A percentile compares a stretch with the other conserved stretches of the same genome.
phyloP scores from a whole-genome alignment of 2,329 filamentous ascomycete genomes.

The Ascochyta fabae region DNA sequence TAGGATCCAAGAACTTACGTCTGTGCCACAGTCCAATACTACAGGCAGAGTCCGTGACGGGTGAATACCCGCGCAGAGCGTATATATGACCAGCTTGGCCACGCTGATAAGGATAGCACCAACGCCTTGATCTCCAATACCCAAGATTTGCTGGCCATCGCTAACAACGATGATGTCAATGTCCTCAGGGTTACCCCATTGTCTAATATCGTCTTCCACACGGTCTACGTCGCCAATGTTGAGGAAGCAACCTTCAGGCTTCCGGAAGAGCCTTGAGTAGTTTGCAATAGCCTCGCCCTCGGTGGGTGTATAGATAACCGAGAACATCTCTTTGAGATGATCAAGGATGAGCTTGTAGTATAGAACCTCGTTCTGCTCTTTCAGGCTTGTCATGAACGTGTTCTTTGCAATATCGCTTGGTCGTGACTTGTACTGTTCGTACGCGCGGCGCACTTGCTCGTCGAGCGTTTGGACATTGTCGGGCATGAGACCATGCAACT shows the following conservation, averaged over 20 bases:
- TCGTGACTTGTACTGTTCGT: conserved; percentile 74
- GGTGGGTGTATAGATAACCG: conserved; percentile 88
- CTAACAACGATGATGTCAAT: conserved; percentile 90
- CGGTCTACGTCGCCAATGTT: conserved; percentile 73
- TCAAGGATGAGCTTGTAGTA: conserved; percentile 80
- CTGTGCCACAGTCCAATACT: conserved; percentile 83
- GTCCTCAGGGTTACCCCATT: conserved; percentile 74
- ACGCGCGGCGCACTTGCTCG: conserved; percentile 77
- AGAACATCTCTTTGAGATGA: conserved; percentile 86
- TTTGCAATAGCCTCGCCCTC: conserved; percentile 88
- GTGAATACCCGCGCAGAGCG: conserved; percentile 85
- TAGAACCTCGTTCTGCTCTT: conserved; percentile 83
- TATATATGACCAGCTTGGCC: conserved; percentile 83
- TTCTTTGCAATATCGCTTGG: conserved; percentile 78
- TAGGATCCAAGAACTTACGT: conserved; percentile 53
- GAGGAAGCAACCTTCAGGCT: conserved; percentile 81
- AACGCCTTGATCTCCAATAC: conserved; percentile 88
- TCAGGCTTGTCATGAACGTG: conserved; percentile 84
- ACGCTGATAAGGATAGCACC: conserved; percentile 84
- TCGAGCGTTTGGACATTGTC: conserved; percentile 75
- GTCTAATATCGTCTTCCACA: conserved; percentile 69
- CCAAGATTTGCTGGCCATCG: conserved; percentile 76
- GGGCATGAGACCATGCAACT: conserved; percentile 75
- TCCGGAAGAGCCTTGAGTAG: conserved; percentile 78
- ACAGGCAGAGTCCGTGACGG: conserved; percentile 80